Evolutionary conservation across 345 rosid species (phyloP), one percentile per base, ranked within the genome.

Genomic region (Physaria fendleri): DNA sequence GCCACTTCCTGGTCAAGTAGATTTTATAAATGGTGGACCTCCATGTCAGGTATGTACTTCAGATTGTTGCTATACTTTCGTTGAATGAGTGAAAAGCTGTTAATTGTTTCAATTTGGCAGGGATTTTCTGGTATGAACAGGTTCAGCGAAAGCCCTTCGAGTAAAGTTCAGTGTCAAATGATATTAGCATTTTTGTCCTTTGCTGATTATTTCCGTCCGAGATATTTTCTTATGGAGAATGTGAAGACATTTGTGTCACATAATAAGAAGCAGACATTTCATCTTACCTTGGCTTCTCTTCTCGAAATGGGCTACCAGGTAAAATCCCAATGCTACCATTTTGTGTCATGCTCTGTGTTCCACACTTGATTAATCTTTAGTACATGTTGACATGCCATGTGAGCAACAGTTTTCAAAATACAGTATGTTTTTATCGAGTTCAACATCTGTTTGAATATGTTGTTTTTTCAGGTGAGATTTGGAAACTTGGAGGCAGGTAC

Each of bases 401-500:
- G 56, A 11, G 28, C 18, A 23, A 35, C 35, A 2, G 18, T 34
- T 8, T 34, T 5, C 22, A 18, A 23, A 47, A 4, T 41, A 39
- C 29, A 58, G 11, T 56, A 13, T 27, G 40, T 12, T n/a, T n/a
- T n/a, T 6, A 48, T 1, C n/a, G 20, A 33, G 8, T 8, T 8
- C 8, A 43, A 65, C 6, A n/a, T n/a, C 5, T 23, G 17, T 34
- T 24, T 14, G n/a, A 18, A 21, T 18, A 44, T 61, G 43, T 29
- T 75, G 45, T 57, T 22, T 56, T 25, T 0, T 4, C 6, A 88
- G 98, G 98, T 92, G 72, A 84, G 96, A 51, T 92, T 88, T 74
- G 98, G 98, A 15, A 80, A 85, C 51, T 57, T 92, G 74, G 96
- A 92, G 71, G 98, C 98, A 47, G 98, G 98, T 49, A 79, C 95